These are phyloP conservation scores for Aspergillus phoenicis DNA, from an alignment of 2,329 filamentous ascomycete species.

Conservation along the genomic window DNA sequence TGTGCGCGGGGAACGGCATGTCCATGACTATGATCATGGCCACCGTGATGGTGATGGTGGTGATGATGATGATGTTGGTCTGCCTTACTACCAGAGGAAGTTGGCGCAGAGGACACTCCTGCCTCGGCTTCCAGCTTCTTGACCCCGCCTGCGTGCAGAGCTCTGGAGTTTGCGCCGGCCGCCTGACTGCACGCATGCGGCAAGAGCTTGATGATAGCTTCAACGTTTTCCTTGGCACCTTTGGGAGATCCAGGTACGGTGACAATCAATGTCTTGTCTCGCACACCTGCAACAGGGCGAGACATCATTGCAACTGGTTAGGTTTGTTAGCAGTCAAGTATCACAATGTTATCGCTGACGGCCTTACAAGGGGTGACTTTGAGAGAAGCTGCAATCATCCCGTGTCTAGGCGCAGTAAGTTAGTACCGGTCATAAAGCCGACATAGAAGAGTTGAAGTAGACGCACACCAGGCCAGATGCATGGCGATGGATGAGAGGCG, in stretches of 20 bases:
- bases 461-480: conserved; percentile 80
- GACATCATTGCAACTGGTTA: conserved; percentile 89
- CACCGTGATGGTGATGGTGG: conserved; percentile 53
- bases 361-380: conserved; percentile 82
- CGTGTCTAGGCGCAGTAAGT: conserved; percentile 61
- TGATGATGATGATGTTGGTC: conserved; percentile 37
- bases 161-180: conserved; percentile 77
- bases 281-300: conserved; percentile 83
- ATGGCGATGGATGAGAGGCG: conserved; percentile 76
- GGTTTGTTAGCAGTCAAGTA: conserved; percentile 23
- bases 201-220: conserved; percentile 83
- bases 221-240: conserved; percentile 89
- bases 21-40: conserved; percentile 64
- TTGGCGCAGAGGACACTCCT: conserved; percentile 53
- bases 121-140: conserved; percentile 84
- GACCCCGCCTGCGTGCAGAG: conserved; percentile 76
- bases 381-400: conserved; percentile 84
- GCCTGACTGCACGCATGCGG: conserved; percentile 94
- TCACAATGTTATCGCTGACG: too few relatives aligned
- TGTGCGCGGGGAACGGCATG: conserved; percentile 70
- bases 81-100: conserved; percentile 20
- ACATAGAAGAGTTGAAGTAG: background rate
- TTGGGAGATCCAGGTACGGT: conserved; percentile 95
- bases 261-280: conserved; percentile 78
- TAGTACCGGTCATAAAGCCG: conserved; percentile 11